These are phyloP conservation scores for Salix caprea DNA, from an alignment of 345 rosid genomes.

Conservation along the genomic window DNA sequence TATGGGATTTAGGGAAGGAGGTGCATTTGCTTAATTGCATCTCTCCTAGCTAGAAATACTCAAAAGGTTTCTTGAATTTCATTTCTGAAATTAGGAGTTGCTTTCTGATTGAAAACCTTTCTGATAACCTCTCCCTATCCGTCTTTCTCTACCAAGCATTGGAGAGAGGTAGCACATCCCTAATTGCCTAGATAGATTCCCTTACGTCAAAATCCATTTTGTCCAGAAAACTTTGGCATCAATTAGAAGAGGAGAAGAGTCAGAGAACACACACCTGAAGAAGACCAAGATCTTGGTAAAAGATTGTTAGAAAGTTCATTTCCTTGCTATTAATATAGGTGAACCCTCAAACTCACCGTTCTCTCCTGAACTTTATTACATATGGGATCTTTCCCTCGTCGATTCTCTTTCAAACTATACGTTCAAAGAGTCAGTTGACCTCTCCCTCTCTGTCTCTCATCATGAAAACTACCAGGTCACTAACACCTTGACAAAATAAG, in stretches of 20 bases:
- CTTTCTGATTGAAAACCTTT: neutral
- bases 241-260: constrained; percentile 2
- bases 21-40: neutral
- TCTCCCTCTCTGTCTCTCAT: constrained; percentile 1
- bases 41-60: neutral
- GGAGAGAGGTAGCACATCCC: neutral
- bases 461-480: neutral
- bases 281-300: constrained; percentile 17
- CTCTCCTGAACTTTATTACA: neutral
- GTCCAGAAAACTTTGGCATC: neutral
- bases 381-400: neutral
- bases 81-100: neutral
- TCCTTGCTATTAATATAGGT: constrained; percentile 9
- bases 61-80: neutral
- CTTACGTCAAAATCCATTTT: constrained; percentile 1
- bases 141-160: neutral
- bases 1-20: neutral
- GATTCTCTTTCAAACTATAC: neutral
- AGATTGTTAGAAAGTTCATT: constrained; percentile 15
- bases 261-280: constrained; percentile 19
- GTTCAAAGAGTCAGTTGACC: neutral
- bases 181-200: neutral
- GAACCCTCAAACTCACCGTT: constrained; percentile 8
- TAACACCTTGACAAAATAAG: constrained; percentile 17
- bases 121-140: neutral